phyloP scores from a whole-genome alignment of 164 flowering plant genomes.

The Vitis riparia region DNA sequence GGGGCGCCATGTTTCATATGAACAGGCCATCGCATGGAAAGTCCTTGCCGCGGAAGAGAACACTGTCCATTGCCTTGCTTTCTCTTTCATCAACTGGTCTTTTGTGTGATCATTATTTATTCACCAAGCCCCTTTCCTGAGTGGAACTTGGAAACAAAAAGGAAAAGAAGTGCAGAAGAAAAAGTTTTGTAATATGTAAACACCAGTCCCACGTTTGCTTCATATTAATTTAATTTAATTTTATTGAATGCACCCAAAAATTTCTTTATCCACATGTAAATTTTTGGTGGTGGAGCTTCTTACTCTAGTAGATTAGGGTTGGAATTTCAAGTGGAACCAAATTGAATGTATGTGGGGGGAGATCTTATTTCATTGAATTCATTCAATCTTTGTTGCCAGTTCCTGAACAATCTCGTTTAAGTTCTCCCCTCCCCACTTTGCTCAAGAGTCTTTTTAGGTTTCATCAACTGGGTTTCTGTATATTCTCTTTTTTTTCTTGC shows the following conservation, averaged over 20 bases:
- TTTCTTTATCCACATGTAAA: not conserved
- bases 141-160: conserved; percentile 1
- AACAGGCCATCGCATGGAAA: conserved; percentile 88
- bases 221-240: conserved; percentile 20
- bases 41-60: conserved; percentile 68
- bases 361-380: no score
- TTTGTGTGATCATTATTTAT: conserved; percentile 46
- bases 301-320: not conserved
- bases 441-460: no score
- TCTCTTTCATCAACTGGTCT: conserved; percentile 89
- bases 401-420: no score
- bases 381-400: no score
- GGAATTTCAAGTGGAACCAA: not conserved
- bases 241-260: conserved; percentile 2
- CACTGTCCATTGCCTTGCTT: conserved; percentile 77
- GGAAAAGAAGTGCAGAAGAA: not conserved
- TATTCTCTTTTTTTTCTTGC: no score
- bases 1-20: conserved; percentile 84
- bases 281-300: not conserved
- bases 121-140: not conserved
- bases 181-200: conserved; percentile 20
- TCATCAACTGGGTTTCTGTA: no score
- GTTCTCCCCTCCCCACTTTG: no score
- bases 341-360: not conserved
- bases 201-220: conserved; percentile 13